phyloP scores from a whole-genome alignment of 176 grass and related monocot species.

The Avena atlantica region DNA sequence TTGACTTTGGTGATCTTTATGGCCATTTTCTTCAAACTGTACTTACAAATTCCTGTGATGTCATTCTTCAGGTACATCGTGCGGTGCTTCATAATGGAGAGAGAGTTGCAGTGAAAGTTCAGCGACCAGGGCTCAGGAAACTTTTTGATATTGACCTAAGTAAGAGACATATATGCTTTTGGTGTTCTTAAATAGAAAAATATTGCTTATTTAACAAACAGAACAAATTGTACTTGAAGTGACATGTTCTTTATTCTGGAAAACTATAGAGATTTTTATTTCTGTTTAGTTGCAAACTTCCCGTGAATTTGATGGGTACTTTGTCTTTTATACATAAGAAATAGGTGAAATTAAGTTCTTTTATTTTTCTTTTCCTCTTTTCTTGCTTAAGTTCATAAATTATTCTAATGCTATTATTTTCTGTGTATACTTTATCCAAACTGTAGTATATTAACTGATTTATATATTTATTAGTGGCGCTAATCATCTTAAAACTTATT shows the following conservation, averaged over 20 bases:
- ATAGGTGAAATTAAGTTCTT: slow-evolving; percentile 1
- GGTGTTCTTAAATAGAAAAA: background rate
- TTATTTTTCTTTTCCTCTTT: background rate
- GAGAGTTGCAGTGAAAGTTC: slow-evolving; percentile 92
- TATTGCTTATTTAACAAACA: slow-evolving; percentile 8
- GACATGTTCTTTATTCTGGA: background rate
- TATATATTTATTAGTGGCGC: background rate
- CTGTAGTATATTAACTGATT: slow-evolving; percentile 19
- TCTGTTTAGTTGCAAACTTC: slow-evolving; percentile 27
- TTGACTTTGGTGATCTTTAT: slow-evolving; percentile 22
- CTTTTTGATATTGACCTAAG: slow-evolving; percentile 99
- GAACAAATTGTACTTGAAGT: background rate
- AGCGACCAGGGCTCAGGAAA: slow-evolving; percentile 88
- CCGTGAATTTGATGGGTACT: slow-evolving; percentile 10
- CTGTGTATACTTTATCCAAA: background rate
- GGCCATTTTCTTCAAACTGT: slow-evolving; percentile 15
- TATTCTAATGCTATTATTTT: background rate
- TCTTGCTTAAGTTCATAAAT: background rate
- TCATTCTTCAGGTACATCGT: slow-evolving; percentile 79
- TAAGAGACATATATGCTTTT: slow-evolving; percentile 52
- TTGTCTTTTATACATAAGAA: background rate
- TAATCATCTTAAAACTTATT: slow-evolving; percentile 17
- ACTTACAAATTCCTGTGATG: slow-evolving; percentile 18
- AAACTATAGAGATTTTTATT: slow-evolving; percentile 7
- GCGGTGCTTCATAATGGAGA: slow-evolving; percentile 91